phyloP scores from a whole-genome alignment of 345 rosid species.

The Psidium friedrichsthalianum region DNA sequence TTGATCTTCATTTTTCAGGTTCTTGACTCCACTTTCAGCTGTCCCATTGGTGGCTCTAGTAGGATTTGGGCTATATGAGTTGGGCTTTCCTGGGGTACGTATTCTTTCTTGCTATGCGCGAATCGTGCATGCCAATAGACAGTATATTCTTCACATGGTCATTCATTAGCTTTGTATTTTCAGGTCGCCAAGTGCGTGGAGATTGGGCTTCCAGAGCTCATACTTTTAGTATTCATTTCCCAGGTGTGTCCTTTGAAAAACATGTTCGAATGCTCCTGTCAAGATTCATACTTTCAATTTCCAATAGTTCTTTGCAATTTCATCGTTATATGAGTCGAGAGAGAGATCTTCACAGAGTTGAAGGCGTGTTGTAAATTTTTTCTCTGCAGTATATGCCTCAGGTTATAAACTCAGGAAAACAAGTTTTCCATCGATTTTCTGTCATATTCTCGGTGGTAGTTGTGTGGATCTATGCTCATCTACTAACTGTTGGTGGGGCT shows the following conservation, averaged over 20 bases:
- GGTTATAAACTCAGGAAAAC: constrained; percentile 36
- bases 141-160: not conserved
- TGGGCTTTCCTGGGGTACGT: constrained; percentile 96
- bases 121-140: not conserved
- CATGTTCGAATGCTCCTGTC: not conserved
- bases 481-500: constrained; percentile 93
- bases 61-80: constrained; percentile 90
- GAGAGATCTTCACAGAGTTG: not conserved
- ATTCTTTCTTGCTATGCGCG: constrained; percentile 2
- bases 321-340: not conserved
- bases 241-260: constrained; percentile 38
- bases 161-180: constrained; percentile 1
- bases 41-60: constrained; percentile 83
- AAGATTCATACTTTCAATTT: not conserved
- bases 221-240: constrained; percentile 63
- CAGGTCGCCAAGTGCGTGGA: constrained; percentile 97
- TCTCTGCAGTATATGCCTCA: constrained; percentile 80
- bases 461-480: constrained; percentile 89
- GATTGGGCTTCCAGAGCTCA: constrained; percentile 86
- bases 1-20: constrained; percentile 31
- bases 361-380: not conserved
- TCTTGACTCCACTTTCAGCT: constrained; percentile 85
- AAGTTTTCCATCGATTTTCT: constrained; percentile 64
- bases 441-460: constrained; percentile 68
- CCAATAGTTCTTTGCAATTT: not conserved